phyloP scores from a whole-genome alignment of 2,329 filamentous ascomycete genomes.

The Pestalotiopsis fici region DNA sequence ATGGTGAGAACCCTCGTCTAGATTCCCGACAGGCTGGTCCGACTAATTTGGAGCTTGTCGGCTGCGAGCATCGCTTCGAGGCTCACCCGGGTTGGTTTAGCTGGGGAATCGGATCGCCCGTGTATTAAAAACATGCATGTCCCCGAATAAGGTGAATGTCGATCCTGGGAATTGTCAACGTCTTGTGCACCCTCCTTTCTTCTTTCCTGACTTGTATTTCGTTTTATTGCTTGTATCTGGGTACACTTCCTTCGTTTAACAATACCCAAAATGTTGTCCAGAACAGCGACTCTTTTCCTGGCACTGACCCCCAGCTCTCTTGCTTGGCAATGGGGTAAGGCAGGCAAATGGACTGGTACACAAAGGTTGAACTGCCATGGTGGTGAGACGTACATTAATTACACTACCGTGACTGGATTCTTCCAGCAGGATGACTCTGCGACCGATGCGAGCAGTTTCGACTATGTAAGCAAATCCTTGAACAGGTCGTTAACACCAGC shows the following conservation, averaged over 20 bases:
- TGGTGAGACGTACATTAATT: slow-evolving; percentile 48
- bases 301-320: slow-evolving; percentile 19
- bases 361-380: slow-evolving; percentile 15
- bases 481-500: not conserved
- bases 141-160: not conserved
- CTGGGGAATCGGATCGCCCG: not conserved
- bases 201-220: not conserved
- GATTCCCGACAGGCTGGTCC: not conserved
- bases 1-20: not conserved
- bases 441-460: slow-evolving; percentile 59
- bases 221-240: too few relatives aligned
- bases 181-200: not conserved
- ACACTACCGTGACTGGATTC: slow-evolving; percentile 61
- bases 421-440: slow-evolving; percentile 64
- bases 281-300: slow-evolving; percentile 9
- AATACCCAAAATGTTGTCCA: not conserved
- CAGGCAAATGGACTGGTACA: slow-evolving; percentile 18
- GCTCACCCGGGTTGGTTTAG: not conserved
- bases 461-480: slow-evolving; percentile 54
- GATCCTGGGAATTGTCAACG: not conserved
- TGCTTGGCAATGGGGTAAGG: slow-evolving; percentile 22
- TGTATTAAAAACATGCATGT: not conserved
- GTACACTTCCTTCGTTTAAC: not conserved
- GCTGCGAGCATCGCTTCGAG: not conserved
- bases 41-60: not conserved